A percentile compares a stretch with the other conserved stretches of the same genome.
Evolutionary conservation across 345 rosid species (phyloP).

Genomic region (Salix purpurea): DNA sequence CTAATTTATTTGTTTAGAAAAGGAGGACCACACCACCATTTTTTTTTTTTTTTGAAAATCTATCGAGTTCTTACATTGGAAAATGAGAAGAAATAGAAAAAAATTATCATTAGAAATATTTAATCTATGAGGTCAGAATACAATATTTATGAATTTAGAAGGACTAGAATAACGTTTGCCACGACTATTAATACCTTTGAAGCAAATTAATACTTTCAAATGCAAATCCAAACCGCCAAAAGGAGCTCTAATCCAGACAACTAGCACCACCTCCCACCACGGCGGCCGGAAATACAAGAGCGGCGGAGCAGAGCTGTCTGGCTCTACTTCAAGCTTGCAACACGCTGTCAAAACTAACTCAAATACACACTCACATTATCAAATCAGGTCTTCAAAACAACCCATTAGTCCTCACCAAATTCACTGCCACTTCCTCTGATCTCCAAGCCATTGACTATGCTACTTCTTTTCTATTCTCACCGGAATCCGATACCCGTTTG

Average conservation of each 20-base stretch:
- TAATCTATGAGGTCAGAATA: not conserved
- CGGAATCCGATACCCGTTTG: slow-evolving; percentile 28
- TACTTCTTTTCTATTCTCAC: slow-evolving; percentile 39
- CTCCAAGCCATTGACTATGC: slow-evolving; percentile 38
- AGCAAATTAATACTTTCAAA: not conserved
- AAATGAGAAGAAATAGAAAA: too few relatives aligned
- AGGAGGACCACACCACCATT: too few relatives aligned
- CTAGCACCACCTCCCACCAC: not conserved
- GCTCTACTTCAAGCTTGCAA: slow-evolving; percentile 39
- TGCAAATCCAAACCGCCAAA: slow-evolving; percentile 21
- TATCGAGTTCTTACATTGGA: too few relatives aligned
- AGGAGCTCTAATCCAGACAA: not conserved
- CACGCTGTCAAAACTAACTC: slow-evolving; percentile 26
- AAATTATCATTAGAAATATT: not conserved
- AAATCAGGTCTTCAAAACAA: slow-evolving; percentile 44
- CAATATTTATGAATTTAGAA: not conserved
- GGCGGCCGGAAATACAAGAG: slow-evolving; percentile 16
- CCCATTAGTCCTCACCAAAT: slow-evolving; percentile 49
- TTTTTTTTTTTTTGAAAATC: too few relatives aligned
- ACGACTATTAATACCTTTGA: not conserved
- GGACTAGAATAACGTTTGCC: not conserved
- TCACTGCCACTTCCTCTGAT: slow-evolving; percentile 41
- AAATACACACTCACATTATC: slow-evolving; percentile 37
- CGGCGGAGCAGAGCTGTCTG: slow-evolving; percentile 45
- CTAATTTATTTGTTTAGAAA: too few relatives aligned